These are phyloP conservation scores for Pyrenophora tritici-repentis DNA, from an alignment of 2,329 filamentous ascomycete species.

Conservation along the genomic window DNA sequence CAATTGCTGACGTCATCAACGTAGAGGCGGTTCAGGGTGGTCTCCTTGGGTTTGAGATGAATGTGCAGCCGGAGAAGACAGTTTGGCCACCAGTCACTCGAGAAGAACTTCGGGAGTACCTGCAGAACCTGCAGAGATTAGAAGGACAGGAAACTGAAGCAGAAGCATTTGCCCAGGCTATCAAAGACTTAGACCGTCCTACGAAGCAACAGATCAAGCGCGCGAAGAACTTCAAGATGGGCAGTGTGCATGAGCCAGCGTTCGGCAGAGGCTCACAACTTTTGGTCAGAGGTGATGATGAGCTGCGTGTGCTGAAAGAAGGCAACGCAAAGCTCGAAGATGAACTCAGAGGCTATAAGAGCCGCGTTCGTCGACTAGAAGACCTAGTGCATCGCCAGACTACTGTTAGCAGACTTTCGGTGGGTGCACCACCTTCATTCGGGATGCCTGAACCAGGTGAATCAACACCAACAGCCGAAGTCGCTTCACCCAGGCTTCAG, in stretches of 20 bases:
- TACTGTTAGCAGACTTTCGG: constrained; percentile 59
- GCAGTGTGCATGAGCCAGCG: constrained; percentile 88
- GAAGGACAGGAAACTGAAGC: constrained; percentile 69
- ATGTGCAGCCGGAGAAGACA: constrained; percentile 77
- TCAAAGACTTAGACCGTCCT: constrained; percentile 78
- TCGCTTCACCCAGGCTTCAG: constrained; percentile 39
- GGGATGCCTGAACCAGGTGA: constrained; percentile 41
- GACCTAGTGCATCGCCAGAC: constrained; percentile 87
- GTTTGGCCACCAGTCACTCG: constrained; percentile 79
- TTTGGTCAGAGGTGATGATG: constrained; percentile 84
- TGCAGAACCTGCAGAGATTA: constrained; percentile 67
- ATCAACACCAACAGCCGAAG: constrained; percentile 44
- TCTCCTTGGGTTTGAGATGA: constrained; percentile 81
- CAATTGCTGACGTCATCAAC: constrained; percentile 75
- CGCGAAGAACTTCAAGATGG: constrained; percentile 93
- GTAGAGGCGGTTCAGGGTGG: constrained; percentile 69
- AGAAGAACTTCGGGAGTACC: constrained; percentile 76
- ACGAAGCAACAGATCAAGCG: constrained; percentile 86
- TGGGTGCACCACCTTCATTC: constrained; percentile 51
- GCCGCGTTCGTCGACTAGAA: constrained; percentile 86
- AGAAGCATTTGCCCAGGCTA: constrained; percentile 73
- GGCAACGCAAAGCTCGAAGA: constrained; percentile 62
- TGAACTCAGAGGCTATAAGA: constrained; percentile 84
- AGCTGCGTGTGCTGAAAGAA: constrained; percentile 62
- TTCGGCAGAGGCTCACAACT: constrained; percentile 81